phyloP scores from a whole-genome alignment of 495 filamentous ascomycete genomes.

The Penicillium crystallinum region DNA sequence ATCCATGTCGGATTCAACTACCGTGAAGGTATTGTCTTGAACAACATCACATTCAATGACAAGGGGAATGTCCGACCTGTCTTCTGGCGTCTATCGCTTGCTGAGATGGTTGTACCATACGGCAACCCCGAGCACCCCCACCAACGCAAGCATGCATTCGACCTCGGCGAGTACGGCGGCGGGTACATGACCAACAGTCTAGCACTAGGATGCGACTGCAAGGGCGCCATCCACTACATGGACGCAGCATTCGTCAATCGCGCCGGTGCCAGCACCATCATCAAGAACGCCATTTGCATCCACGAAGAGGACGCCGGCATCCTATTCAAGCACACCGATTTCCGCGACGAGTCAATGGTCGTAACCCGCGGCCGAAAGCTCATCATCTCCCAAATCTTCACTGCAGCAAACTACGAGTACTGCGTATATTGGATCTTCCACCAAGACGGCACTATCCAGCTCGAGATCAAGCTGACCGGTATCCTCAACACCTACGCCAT shows the following conservation, averaged over 20 bases:
- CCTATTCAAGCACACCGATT: conserved; percentile 94
- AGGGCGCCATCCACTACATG: conserved; percentile 90
- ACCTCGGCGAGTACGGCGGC: conserved; percentile 88
- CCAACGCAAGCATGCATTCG: conserved; percentile 91
- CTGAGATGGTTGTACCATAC: conserved; percentile 97
- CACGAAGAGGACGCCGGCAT: conserved; percentile 95
- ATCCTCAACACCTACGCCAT: conserved; percentile 92
- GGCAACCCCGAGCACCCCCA: conserved; percentile 91
- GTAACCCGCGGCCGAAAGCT: conserved; percentile 86
- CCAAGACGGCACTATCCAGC: conserved; percentile 88
- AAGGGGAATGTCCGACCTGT: conserved; percentile 73
- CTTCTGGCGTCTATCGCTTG: conserved; percentile 88
- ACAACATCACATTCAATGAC: conserved; percentile 89
- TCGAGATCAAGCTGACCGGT: conserved; percentile 92
- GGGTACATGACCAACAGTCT: conserved; percentile 96
- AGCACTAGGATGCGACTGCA: conserved; percentile 88
- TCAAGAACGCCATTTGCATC: conserved; percentile 95
- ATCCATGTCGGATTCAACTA: conserved; percentile 96
- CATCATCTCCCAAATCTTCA: conserved; percentile 89
- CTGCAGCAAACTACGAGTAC: conserved; percentile 97
- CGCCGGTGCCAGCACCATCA: conserved; percentile 68
- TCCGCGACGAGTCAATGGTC: conserved; percentile 81
- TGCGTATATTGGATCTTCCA: conserved; percentile 93
- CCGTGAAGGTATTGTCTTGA: conserved; percentile 87
- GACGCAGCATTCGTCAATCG: conserved; percentile 78